Evolutionary conservation across 495 filamentous ascomycete species (phyloP).

Genomic region (Tuber calosporum): DNA sequence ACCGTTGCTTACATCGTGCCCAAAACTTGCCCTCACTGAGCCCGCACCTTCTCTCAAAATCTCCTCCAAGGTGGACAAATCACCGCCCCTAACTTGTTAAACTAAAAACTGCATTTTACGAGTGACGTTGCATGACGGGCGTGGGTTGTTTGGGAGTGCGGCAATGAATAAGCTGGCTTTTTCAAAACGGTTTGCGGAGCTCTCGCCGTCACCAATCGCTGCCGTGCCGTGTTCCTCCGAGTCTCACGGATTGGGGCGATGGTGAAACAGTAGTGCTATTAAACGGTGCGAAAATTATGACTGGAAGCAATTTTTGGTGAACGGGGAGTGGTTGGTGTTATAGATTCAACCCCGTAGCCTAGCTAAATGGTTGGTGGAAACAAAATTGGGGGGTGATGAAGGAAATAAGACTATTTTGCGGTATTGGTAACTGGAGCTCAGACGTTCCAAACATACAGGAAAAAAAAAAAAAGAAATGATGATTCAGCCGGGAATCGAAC

Average conservation of each 20-base stretch:
- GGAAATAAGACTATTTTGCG: not conserved
- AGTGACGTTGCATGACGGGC: not conserved
- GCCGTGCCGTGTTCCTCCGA: not conserved
- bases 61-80: not conserved
- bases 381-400: not conserved
- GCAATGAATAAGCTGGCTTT: not conserved
- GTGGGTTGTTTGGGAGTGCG: not conserved
- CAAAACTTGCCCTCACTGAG: not conserved
- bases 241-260: not conserved
- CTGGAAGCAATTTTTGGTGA: not conserved
- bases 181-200: not conserved
- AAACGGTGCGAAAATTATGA: not conserved
- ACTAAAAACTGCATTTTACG: not conserved
- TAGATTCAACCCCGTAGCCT: not conserved
- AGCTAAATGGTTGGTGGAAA: not conserved
- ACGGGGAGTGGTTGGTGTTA: not conserved
- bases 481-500: conserved; percentile 41
- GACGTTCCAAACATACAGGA: not conserved
- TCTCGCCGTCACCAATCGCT: not conserved
- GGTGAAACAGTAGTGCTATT: not conserved
- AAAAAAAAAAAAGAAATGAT: not conserved
- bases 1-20: not conserved
- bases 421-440: not conserved
- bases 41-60: not conserved
- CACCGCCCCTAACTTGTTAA: not conserved